These are phyloP conservation scores for Orbilia brochopaga DNA, from an alignment of 2,329 filamentous ascomycete genomes.

Conservation along the genomic window DNA sequence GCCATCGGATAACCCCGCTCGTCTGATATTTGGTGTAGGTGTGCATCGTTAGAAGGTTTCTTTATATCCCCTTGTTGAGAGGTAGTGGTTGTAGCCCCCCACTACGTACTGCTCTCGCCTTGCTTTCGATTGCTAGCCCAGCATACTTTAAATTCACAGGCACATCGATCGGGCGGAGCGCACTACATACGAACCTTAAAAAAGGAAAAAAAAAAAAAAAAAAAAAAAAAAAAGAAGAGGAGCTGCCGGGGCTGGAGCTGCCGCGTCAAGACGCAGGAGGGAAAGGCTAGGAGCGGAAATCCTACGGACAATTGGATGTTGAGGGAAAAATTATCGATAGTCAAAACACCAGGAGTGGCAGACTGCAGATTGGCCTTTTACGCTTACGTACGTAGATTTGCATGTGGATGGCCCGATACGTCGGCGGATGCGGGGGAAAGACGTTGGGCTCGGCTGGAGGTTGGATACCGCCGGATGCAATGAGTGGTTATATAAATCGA, in stretches of 20 bases:
- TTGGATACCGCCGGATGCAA: not conserved
- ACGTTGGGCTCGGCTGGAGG: not conserved
- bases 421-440: not conserved
- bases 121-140: not conserved
- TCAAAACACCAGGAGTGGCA: not conserved
- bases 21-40: too few relatives aligned
- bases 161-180: constrained; percentile 43
- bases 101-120: too few relatives aligned
- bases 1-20: too few relatives aligned
- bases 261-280: constrained; percentile 29
- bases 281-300: constrained; percentile 23
- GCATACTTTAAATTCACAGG: too few relatives aligned
- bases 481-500: constrained; percentile 8
- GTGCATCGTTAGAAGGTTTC: not conserved
- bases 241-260: constrained; percentile 34
- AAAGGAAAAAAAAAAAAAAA: constrained; percentile 33
- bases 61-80: too few relatives aligned
- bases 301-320: not conserved
- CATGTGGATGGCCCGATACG: constrained; percentile 2
- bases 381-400: not conserved
- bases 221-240: constrained; percentile 24
- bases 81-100: too few relatives aligned
- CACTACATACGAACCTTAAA: constrained; percentile 16
- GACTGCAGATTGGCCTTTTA: not conserved
- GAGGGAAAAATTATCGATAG: not conserved